These are phyloP conservation scores for Novymonas esmeraldas DNA, from an alignment of 208 protist species.

Conservation along the genomic window DNA sequence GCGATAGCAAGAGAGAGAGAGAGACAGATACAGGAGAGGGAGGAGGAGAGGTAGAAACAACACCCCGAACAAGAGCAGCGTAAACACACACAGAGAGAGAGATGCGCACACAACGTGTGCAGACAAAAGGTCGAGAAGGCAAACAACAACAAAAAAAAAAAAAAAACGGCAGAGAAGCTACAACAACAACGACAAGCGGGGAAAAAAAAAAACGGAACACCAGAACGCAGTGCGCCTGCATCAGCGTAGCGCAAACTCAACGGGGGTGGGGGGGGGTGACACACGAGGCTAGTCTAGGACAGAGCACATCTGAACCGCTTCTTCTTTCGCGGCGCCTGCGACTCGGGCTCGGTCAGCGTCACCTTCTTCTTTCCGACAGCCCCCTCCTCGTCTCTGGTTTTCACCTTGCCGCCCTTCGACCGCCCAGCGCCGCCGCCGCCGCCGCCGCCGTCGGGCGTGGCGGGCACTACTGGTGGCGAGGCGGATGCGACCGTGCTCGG, in stretches of 20 bases:
- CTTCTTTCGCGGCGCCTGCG: constrained; percentile 16
- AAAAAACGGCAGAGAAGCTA: neutral
- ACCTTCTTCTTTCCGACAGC: constrained; percentile 14
- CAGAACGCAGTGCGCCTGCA: no score
- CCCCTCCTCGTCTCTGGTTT: constrained; percentile 2
- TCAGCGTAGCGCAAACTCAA: no score
- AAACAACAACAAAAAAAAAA: neutral
- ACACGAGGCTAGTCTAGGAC: constrained; percentile 5
- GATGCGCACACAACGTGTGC: neutral
- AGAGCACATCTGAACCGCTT: constrained; percentile 26
- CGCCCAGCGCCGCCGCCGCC: no score
- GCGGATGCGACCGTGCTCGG: neutral
- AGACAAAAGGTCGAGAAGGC: neutral
- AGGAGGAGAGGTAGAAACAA: neutral
- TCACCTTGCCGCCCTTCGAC: neutral
- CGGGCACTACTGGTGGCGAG: neutral
- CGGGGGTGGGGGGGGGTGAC: no score
- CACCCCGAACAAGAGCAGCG: neutral
- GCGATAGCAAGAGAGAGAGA: no score
- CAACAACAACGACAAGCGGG: neutral
- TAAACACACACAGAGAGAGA: neutral
- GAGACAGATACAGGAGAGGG: no score
- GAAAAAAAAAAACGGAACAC: neutral
- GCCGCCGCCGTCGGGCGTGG: neutral
- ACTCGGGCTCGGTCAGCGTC: constrained; percentile 13